Evolutionary conservation across 148 eudicot species (phyloP).

Genomic region (Vaccinium vitisidaea): DNA sequence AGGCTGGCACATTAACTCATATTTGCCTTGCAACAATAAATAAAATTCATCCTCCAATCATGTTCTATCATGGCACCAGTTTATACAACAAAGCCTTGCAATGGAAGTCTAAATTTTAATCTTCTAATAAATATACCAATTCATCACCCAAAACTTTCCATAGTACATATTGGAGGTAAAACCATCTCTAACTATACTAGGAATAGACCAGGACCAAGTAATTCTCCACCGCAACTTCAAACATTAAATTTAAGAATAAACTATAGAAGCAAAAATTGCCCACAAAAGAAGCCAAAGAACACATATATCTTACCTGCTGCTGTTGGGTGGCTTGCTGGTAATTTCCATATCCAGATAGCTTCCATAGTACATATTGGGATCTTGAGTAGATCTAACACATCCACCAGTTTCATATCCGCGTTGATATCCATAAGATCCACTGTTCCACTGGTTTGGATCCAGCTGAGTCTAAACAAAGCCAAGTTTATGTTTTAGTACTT

Average conservation of each 20-base stretch:
- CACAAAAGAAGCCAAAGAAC: neutral
- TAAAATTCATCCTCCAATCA: too few relatives aligned
- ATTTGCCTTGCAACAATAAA: too few relatives aligned
- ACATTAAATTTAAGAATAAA: neutral
- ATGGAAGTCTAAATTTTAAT: too few relatives aligned
- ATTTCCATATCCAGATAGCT: conserved; percentile 75
- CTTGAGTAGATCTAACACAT: conserved; percentile 67
- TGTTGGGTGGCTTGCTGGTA: conserved; percentile 53
- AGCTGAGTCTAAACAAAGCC: conserved; percentile 47
- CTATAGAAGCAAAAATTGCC: too few relatives aligned
- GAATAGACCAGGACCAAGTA: neutral
- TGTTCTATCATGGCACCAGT: too few relatives aligned
- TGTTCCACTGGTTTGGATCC: conserved; percentile 64
- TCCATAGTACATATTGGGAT: conserved; percentile 75
- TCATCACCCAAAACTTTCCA: too few relatives aligned
- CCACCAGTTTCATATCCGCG: conserved; percentile 70
- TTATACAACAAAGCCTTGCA: too few relatives aligned
- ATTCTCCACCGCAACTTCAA: neutral
- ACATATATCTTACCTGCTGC: conserved; percentile 21
- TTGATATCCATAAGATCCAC: conserved; percentile 69
- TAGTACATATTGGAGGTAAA: too few relatives aligned
- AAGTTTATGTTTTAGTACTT: conserved; percentile 9
- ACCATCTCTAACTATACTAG: too few relatives aligned
- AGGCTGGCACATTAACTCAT: too few relatives aligned
- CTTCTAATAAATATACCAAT: too few relatives aligned